Evolutionary conservation across 257 asterid genomes (phyloP), one percentile per base, ranked within the genome.

Genomic region (Verbena officinalis): DNA sequence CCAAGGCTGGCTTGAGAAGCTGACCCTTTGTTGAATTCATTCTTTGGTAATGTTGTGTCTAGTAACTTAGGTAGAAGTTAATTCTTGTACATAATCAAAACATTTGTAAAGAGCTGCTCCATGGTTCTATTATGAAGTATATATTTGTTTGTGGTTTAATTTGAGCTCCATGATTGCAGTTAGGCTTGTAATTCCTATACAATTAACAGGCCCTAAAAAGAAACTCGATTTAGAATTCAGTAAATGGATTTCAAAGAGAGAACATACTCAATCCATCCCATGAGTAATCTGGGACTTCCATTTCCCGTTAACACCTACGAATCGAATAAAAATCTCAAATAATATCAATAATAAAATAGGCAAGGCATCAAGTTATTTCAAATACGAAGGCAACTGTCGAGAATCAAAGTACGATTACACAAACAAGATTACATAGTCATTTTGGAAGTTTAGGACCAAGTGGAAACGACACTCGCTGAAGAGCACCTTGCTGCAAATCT

Each of bases 391-490:
- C 12, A 36, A 44, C 30, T 24, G 11, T 9, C 9, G 54, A 61
- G 43, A 49, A 63, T 15, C 5, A 20, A 33, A 23, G 51, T 14
- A 23, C 1, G n/a, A 61, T n/a, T n/a, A n/a, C n/a, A n/a, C n/a
- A n/a, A n/a, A n/a, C n/a, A 12, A 20, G 46, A 58, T 58, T 40
- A 43, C 49, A 14, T 11, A 43, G 19, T 43, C 17, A 43, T 43
- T 15, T 86, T 19, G 84, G 70, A 36, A 77, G 88, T 72, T 87
- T 87, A 63, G 83, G 72, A 15, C 78, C 90, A 3, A 88, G 78
- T 6, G 92, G 85, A 53, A 87, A 90, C 7, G 97, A 90, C 12
- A 87, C 88, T 5, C 86, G 89, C 39, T 85, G 96, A 51, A 87
- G 82, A 15, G 86, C 66, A 17, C 86, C 91, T 64, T 83, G 91